Evolutionary conservation across 2,329 filamentous ascomycete genomes (phyloP), one percentile per base, ranked within the genome.

Genomic region (Penicillium sp.): DNA sequence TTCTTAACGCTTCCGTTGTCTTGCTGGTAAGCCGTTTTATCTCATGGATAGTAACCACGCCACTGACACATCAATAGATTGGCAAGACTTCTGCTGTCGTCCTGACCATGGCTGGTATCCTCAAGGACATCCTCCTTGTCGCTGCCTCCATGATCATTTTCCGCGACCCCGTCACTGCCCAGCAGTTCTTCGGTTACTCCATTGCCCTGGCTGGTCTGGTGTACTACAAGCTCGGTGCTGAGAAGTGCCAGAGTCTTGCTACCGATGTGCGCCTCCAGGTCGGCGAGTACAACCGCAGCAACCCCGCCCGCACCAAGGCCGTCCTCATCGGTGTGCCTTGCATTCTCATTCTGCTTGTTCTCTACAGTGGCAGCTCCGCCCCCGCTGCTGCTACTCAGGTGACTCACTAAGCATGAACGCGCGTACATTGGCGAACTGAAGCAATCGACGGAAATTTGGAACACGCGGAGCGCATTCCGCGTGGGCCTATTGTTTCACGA

Each of bases 111-210:
- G 87, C 83, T 50, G 86, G 87, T 64, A 87, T 91, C 55, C 79
- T 90, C 63, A 91, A 91, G 71, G 86, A 88, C 65, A 88, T 91
- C 54, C 79, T 91, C 49, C 82, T 93, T 47, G 85, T 91, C 57
- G 73, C 78, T 53, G 77, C 81, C 48, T 87, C 84, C 49, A 84
- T 90, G 68, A 64, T 87, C 61, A 83, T 90, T 64, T 90, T 86
- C 82, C 75, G 76, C 55, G 87, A 85, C 51, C 76, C 79, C 42
- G 83, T 91, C 62, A 77, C 81, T 21, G 64, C 73, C 28, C 75
- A 88, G 52, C 87, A 93, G 70, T 78, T 80, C 59, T 74, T 88
- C 64, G 87, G 87, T 57, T 91, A 91, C 75, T 71, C 75, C 62
- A 79, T 89, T 61, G 86, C 87, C 37, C 76, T 82, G 29, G 74